A percentile compares a stretch with the other conserved stretches of the same genome.
Conservation (phyloP, 2,329 filamentous ascomycete species). For the Hypoxylon sp. region DNA sequence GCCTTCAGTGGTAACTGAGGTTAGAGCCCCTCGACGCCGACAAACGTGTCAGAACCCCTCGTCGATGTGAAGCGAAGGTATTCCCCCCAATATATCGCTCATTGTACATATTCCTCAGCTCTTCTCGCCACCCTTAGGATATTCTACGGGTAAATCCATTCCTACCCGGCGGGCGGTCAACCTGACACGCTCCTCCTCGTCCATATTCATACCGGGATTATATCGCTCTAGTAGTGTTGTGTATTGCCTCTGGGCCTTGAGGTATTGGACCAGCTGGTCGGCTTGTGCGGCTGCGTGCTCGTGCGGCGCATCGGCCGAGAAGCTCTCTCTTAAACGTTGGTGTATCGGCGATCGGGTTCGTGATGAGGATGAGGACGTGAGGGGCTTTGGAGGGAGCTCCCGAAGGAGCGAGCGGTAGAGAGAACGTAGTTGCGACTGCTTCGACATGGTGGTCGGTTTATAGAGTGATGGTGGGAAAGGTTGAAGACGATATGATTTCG, state of each 20-base stretch:
- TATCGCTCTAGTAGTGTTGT: constrained; percentile 87
- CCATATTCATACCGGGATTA: constrained; percentile 92
- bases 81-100: neutral
- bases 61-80: neutral
- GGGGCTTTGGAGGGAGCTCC: constrained; percentile 81
- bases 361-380: constrained; percentile 58
- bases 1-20: neutral
- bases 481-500: neutral
- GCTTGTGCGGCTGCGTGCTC: constrained; percentile 63
- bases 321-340: constrained; percentile 73
- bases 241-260: constrained; percentile 88
- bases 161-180: constrained; percentile 89
- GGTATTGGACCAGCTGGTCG: constrained; percentile 84
- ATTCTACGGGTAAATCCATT: constrained; percentile 85
- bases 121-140: constrained; percentile 40
- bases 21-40: neutral
- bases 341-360: constrained; percentile 76
- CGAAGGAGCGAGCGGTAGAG: constrained; percentile 91
- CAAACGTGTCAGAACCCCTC: neutral
- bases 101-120: constrained; percentile 13
- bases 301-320: constrained; percentile 59
- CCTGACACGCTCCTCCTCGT: constrained; percentile 84
- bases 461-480: neutral
- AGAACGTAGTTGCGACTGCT: constrained; percentile 71
- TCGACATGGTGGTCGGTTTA: constrained; percentile 51